A percentile compares a stretch with the other conserved stretches of the same genome.
phyloP scores from a whole-genome alignment of 2,329 filamentous ascomycete species.

The Talaromyces sp. region DNA sequence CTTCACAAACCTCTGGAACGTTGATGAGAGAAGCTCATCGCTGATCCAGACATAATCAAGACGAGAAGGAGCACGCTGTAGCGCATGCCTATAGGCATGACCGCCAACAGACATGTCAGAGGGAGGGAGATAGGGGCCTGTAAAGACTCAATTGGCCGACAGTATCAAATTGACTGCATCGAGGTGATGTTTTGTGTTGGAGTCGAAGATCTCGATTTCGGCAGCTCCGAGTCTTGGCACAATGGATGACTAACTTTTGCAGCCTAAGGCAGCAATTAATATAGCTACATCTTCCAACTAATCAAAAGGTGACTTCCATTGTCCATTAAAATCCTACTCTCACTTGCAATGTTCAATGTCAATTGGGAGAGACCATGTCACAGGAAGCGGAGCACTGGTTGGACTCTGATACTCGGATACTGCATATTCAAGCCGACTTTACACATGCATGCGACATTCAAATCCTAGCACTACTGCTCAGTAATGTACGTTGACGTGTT shows the following conservation, averaged over 20 bases:
- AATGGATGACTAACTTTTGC: neutral
- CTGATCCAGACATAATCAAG: constrained; percentile 43
- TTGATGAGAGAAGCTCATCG: constrained; percentile 40
- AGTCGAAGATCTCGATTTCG: neutral
- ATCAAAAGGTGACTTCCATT: neutral
- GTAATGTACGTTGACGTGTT: neutral
- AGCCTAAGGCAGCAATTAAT: neutral
- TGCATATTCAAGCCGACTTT: neutral
- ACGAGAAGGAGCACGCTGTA: constrained; percentile 24
- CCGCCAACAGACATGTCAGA: constrained; percentile 39
- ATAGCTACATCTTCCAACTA: neutral
- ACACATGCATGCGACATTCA: neutral
- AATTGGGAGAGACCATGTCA: neutral
- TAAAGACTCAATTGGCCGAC: constrained; percentile 1
- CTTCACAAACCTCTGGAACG: constrained; percentile 46
- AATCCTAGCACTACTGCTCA: neutral
- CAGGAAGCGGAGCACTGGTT: neutral
- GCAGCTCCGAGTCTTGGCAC: constrained; percentile 13
- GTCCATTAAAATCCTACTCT: too few relatives aligned
- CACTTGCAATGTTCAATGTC: neutral
- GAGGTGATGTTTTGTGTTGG: constrained; percentile 3
- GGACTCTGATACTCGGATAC: neutral
- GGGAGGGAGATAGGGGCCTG: constrained; percentile 14
- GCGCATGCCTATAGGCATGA: constrained; percentile 38
- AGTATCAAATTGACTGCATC: neutral